phyloP scores from a whole-genome alignment of 2,329 filamentous ascomycete genomes.

The Fusarium chuoi region DNA sequence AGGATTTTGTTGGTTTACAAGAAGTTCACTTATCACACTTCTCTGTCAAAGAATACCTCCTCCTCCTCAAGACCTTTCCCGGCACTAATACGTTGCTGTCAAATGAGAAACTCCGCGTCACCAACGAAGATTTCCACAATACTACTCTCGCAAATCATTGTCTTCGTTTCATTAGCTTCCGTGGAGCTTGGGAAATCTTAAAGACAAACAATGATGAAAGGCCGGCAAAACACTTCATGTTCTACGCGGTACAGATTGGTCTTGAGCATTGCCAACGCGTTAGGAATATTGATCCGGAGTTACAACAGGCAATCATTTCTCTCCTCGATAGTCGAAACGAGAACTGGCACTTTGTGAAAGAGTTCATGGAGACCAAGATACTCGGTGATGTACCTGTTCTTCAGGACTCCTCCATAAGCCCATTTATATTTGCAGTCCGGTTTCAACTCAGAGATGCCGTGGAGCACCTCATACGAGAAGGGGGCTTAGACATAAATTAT shows the following conservation, averaged over 20 bases:
- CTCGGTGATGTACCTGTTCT: too few relatives aligned
- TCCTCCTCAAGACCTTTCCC: neutral
- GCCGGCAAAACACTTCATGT: too few relatives aligned
- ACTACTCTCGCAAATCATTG: neutral
- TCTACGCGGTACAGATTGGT: too few relatives aligned
- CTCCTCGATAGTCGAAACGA: accelerated
- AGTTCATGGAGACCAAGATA: too few relatives aligned
- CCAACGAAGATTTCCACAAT: accelerated
- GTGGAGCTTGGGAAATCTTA: accelerated
- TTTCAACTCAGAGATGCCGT: too few relatives aligned
- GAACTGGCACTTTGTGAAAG: accelerated
- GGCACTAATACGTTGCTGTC: accelerated
- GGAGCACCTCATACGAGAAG: neutral
- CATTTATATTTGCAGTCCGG: accelerated
- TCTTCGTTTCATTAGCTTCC: accelerated
- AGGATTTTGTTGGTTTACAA: accelerated
- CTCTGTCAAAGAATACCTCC: neutral
- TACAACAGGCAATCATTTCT: accelerated
- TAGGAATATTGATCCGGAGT: accelerated
- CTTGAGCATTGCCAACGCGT: neutral
- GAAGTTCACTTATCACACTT: neutral
- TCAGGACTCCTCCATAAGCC: too few relatives aligned
- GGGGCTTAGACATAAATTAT: accelerated
- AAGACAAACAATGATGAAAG: accelerated
- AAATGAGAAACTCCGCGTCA: accelerated